Conservation (phyloP, 202 grass and related monocot species). For the Cymbopogon flexuosus region DNA sequence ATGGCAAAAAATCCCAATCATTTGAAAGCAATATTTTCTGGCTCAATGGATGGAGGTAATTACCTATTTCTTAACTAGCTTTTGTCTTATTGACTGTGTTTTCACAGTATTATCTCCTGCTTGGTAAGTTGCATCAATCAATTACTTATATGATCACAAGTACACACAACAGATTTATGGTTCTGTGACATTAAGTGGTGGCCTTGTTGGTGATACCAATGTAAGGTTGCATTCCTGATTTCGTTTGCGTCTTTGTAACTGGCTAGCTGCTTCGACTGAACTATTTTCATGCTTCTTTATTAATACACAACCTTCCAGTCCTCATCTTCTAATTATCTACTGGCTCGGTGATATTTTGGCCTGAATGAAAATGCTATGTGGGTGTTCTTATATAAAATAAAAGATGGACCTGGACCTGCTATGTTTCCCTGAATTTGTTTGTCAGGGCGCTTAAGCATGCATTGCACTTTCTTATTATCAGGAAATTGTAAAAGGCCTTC, state of each 20-base stretch:
- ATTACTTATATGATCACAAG: neutral
- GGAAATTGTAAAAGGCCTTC: neutral
- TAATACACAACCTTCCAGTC: neutral
- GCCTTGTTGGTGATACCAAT: neutral
- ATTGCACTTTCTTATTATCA: neutral
- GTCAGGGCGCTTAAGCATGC: neutral
- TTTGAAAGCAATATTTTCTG: conserved; percentile 86
- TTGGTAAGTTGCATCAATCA: neutral
- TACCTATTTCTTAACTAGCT: neutral
- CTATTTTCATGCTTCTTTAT: neutral
- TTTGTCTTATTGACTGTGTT: neutral
- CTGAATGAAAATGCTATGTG: neutral
- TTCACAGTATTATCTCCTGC: neutral
- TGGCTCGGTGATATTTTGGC: neutral
- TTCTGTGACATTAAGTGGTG: neutral
- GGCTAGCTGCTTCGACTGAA: neutral
- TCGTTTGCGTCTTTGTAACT: neutral
- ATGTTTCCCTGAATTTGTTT: neutral
- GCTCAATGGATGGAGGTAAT: conserved; percentile 90
- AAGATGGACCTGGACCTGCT: neutral
- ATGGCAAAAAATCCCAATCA: conserved; percentile 88
- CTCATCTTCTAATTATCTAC: neutral
- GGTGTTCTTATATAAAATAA: neutral
- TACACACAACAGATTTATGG: neutral
- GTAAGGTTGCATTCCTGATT: neutral